Evolutionary conservation across 371 early-diverging fungal species (phyloP), one percentile per base, ranked within the genome.

Genomic region (Mucor saturninus): DNA sequence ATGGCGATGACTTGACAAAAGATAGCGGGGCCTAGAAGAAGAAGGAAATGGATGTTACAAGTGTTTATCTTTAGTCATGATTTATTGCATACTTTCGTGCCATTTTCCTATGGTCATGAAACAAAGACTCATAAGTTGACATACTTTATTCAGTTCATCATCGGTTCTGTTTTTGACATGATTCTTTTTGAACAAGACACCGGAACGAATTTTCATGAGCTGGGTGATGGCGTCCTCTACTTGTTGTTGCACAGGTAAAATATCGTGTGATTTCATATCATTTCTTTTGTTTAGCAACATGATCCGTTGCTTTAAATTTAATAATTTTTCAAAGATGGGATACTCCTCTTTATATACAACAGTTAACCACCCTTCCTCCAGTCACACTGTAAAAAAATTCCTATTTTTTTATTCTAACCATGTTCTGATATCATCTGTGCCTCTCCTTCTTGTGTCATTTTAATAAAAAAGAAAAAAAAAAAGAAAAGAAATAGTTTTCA

Each of bases 31-130:
- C 53, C 61, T 60, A 32, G 15, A 26, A n/a, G 21, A n/a, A 35
- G 31, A 37, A 35, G 8, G 1, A 53, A 28, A 53, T 10, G 28
- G 21, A 5, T n/a, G 10, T 46, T 14, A 13, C 13, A 45, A 3
- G 21, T 6, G 4, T 21, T 21, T 30, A 4, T 32, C 21, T 21
- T 21, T 0, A 21, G 21, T 21, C 21, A 21, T 21, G 21, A 21
- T 21, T 21, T 21, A 21, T 21, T 21, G 32, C 42, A 40, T 60
- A 60, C 61, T 43, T 35, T 60, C 53, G 28, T 60, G 61, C 53
- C 53, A 60, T 11, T 60, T 52, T 43, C 61, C 61, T 1, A 60
- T 42, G 8, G 61, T 60, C 61, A 60, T 52, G 32, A 60, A 60
- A 15, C 53, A 60, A 32, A 60, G 38, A 35, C 61, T 60, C 26